Base-by-base conservation (phyloP, 1,284 basidiomycete species). In the Cutaneotrichosporon mucoides region DNA sequence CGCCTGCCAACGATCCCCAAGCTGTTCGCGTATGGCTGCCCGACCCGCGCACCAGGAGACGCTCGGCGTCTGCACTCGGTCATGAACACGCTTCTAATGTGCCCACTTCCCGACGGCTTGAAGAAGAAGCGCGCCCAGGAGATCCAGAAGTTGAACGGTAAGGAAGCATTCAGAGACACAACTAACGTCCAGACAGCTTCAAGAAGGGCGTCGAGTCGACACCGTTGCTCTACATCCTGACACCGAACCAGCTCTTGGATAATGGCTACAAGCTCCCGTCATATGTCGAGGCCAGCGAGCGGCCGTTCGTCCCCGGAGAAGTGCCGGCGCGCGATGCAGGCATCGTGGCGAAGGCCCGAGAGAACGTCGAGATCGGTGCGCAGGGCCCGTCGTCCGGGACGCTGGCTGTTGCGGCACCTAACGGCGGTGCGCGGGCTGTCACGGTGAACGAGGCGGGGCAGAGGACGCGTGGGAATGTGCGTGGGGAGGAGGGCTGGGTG, bases 21-120 rank as follows among this genome's bases (percentile, higher is more conserved):
- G 12, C 88, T 91, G 0, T 96, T 95, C 79, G 89, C 88, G 56
- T 90, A 94, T 77, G 90, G 89, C 4, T 91, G 88, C 66, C 93
- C 92, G 0, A 93, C 90, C 0, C 84, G 87, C 41, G 92, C 92
- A 0, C 92, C 92, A 0, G 93, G 93, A 1, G 92, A 96, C 65
- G 81, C 83, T 54, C 86, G 83, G 41, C 82, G 86, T 46, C 88
- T 96, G 84, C 88, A 91, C 69, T 90, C 88, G n/a, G 87, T 91
- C 16, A 81, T 93, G 36, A 85, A 86, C 66, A 79, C 85, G 0
- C 89, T 96, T 71, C 88, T 95, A 74, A 86, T 86, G 55, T 83
- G 84, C 0, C 91, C 91, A 1, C 79, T 96, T 11, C 88, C 86
- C 4, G 83, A 84, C 0, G 84, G 54, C 6, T 47, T 73, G 10